These are phyloP conservation scores for Candida sp. DNA, from an alignment of 1,139 yeast genomes.

Conservation along the genomic window DNA sequence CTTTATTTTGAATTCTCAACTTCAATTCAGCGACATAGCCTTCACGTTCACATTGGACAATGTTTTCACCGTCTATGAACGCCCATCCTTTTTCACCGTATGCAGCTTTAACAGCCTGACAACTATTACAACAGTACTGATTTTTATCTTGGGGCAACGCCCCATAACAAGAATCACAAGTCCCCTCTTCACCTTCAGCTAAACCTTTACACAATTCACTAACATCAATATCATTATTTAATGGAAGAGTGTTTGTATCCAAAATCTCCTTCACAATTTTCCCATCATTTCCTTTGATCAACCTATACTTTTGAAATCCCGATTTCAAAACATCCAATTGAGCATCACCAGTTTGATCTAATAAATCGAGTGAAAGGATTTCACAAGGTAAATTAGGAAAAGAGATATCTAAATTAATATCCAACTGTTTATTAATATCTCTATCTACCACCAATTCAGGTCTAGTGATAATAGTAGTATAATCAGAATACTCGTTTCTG, in stretches of 20 bases:
- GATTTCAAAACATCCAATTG: slow-evolving; percentile 68
- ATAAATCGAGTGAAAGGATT: slow-evolving; percentile 39
- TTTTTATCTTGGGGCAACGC: slow-evolving; percentile 63
- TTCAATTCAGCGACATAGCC: slow-evolving; percentile 68
- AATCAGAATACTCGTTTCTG: slow-evolving; percentile 73
- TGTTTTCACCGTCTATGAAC: slow-evolving; percentile 79
- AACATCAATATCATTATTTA: slow-evolving; percentile 26
- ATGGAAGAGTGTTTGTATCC: slow-evolving; percentile 24
- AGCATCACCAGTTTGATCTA: slow-evolving; percentile 85
- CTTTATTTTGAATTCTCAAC: slow-evolving; percentile 50
- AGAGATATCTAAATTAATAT: slow-evolving; percentile 74
- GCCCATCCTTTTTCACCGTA: slow-evolving; percentile 83
- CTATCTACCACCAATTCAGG: slow-evolving; percentile 91
- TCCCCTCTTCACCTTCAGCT: slow-evolving; percentile 38
- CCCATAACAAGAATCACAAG: slow-evolving; percentile 93
- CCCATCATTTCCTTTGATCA: slow-evolving; percentile 36
- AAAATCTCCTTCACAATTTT: slow-evolving; percentile 19
- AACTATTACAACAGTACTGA: slow-evolving; percentile 77
- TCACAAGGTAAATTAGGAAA: slow-evolving; percentile 89
- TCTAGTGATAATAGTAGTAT: slow-evolving; percentile 59
- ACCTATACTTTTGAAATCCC: slow-evolving; percentile 69
- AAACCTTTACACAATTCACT: slow-evolving; percentile 32
- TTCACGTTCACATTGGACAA: slow-evolving; percentile 88
- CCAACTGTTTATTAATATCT: slow-evolving; percentile 72
- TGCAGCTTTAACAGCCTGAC: slow-evolving; percentile 78